Evolutionary conservation across 2,329 filamentous ascomycete genomes (phyloP), one percentile per base, ranked within the genome.

Genomic region (Ceratocystis lukuohia): DNA sequence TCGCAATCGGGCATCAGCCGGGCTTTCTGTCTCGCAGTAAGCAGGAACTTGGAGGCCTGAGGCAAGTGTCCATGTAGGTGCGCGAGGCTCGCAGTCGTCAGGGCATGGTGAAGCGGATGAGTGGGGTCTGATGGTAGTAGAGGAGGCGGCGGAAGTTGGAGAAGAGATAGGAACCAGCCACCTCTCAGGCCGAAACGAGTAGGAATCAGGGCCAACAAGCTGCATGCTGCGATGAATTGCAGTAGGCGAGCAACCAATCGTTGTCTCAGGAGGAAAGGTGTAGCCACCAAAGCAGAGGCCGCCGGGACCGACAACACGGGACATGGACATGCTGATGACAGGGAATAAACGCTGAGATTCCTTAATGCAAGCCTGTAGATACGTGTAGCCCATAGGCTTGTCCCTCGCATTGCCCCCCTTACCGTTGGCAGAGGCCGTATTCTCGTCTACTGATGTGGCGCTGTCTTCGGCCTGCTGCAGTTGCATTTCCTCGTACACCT

Each of bases 331-430:
- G 68, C 76, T 77, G 33, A 82, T 75, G 2, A 82, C 81, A 0
- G 81, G 81, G 46, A 79, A 72, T 0, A 83, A 72, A 0, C 81
- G 75, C 68, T 82, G 80, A 0, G 79, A 75, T 70, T 83, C 81
- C 57, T 78, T 80, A 69, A 82, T 78, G 48, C 77, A 75, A 1
- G 80, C 80, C 25, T 68, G 63, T 8, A 68, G 41, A 25, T 77
- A 75, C 0, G 76, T 78, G 64, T 76, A 76, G 53, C 72, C 72
- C 2, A 56, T 46, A 5, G 48, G 33, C 22, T 61, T 53, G 5
- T 62, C 41, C 8, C 48, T 28, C 33, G 17, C 20, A 30, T 44
- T n/a, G 30, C 37, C 15, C 10, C n/a, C 61, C 28, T 30, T 25
- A 10, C 15, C 37, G 17, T 69, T 28, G 41, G 45, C 2, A 22